phyloP scores from a whole-genome alignment of 2,329 filamentous ascomycete species.

The Colletotrichum costaricense region DNA sequence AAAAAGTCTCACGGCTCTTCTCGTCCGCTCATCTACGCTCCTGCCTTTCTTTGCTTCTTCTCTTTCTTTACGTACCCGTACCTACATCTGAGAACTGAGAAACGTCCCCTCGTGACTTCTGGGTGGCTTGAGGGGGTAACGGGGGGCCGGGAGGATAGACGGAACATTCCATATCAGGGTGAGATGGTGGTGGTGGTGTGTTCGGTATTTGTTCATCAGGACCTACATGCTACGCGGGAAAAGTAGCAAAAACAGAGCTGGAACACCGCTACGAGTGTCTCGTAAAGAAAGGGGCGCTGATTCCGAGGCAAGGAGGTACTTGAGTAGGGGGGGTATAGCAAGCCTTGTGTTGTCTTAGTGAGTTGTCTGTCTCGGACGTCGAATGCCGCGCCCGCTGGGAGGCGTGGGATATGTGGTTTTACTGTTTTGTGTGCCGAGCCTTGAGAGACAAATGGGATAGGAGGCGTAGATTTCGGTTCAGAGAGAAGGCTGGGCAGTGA shows the following conservation, averaged over 20 bases:
- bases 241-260: neutral
- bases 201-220: neutral
- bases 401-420: neutral
- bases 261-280: neutral
- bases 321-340: neutral
- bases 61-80: neutral
- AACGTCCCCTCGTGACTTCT: constrained; percentile 9
- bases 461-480: neutral
- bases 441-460: neutral
- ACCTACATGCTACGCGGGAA: neutral
- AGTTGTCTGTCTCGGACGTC: constrained; percentile 13
- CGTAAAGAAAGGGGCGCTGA: neutral
- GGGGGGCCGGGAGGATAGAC: constrained; percentile 1
- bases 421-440: neutral
- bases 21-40: neutral
- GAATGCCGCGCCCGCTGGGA: neutral
- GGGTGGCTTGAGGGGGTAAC: neutral
- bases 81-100: neutral
- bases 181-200: neutral
- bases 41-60: neutral
- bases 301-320: neutral
- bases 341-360: neutral
- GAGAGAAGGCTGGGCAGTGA: neutral
- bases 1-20: neutral
- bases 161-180: neutral